Percentiles rank a stretch among this genome's conserved stretches.
Conservation (phyloP, 768 basidiomycete genomes). For the Russula olivacea region DNA sequence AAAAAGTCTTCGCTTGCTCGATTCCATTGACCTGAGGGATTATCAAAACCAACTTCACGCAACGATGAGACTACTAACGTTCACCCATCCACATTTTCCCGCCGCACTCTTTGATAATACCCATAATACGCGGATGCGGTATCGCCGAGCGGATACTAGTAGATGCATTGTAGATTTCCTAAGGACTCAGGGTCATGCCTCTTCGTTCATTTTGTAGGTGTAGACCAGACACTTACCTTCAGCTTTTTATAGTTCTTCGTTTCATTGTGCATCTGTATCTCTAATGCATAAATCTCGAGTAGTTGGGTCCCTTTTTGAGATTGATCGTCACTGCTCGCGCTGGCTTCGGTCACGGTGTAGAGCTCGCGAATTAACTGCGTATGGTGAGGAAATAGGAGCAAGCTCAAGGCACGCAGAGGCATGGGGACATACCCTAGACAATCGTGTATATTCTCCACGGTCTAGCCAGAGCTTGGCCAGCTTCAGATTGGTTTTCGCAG, state of each 20-base stretch:
- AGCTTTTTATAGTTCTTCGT: conserved; percentile 93
- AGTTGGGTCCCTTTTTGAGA: conserved; percentile 93
- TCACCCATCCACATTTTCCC: conserved; percentile 99
- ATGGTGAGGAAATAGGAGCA: not conserved
- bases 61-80: conserved; percentile 44
- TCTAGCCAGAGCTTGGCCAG: conserved; percentile 97
- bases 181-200: not conserved
- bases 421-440: conserved; percentile 57
- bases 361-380: conserved; percentile 71
- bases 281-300: conserved; percentile 94
- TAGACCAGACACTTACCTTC: conserved; percentile 47
- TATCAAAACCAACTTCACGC: not conserved
- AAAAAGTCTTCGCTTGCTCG: conserved; percentile 97
- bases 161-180: conserved; percentile 98
- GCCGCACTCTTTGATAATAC: conserved; percentile 97
- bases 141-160: conserved; percentile 92
- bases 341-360: conserved; percentile 55
- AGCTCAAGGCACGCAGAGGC: not conserved
- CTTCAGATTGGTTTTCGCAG: conserved; percentile 94
- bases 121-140: conserved; percentile 97
- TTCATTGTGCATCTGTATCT: conserved; percentile 99
- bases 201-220: not conserved
- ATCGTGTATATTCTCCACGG: conserved; percentile 79
- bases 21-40: conserved; percentile 81
- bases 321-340: conserved; percentile 66